Conservation (phyloP, 169 alveolate genomes). For the Eimeria acervulina region DNA sequence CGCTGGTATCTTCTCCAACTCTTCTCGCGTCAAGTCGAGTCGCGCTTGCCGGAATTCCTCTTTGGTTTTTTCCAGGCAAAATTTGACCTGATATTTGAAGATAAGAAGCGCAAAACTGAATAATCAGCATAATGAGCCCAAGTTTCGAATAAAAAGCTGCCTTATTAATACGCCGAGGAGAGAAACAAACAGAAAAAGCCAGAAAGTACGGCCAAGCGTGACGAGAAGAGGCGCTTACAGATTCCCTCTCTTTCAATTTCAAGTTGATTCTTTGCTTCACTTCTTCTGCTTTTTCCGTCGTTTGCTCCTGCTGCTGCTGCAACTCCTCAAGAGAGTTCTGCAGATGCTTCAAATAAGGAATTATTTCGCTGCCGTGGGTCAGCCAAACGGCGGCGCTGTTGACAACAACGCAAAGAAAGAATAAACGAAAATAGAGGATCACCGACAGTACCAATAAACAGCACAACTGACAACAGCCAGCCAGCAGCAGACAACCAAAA, state of each 20-base stretch:
- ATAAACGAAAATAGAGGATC: neutral
- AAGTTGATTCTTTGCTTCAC: conserved; percentile 1
- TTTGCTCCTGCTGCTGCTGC: conserved; percentile 37
- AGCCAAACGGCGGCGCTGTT: conserved; percentile 60
- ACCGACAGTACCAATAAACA: no score
- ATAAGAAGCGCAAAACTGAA: neutral
- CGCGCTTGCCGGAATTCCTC: conserved; percentile 63
- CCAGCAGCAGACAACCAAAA: no score
- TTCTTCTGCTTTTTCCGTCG: neutral
- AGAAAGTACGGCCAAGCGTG: neutral
- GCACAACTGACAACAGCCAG: no score
- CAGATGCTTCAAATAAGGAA: conserved; percentile 50
- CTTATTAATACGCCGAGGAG: neutral
- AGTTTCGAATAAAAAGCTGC: neutral
- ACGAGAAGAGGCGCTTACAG: neutral
- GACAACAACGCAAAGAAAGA: neutral
- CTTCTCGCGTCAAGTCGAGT: conserved; percentile 59
- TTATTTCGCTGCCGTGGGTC: conserved; percentile 53
- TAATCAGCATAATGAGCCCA: neutral
- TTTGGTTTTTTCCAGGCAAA: conserved; percentile 39
- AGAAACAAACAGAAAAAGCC: neutral
- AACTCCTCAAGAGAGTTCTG: conserved; percentile 37
- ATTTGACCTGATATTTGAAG: neutral
- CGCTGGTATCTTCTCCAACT: conserved; percentile 39
- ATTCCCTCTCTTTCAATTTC: neutral